These are phyloP conservation scores for Magnolia changhungtana DNA, from an alignment of 164 flowering plant genomes.

Conservation along the genomic window DNA sequence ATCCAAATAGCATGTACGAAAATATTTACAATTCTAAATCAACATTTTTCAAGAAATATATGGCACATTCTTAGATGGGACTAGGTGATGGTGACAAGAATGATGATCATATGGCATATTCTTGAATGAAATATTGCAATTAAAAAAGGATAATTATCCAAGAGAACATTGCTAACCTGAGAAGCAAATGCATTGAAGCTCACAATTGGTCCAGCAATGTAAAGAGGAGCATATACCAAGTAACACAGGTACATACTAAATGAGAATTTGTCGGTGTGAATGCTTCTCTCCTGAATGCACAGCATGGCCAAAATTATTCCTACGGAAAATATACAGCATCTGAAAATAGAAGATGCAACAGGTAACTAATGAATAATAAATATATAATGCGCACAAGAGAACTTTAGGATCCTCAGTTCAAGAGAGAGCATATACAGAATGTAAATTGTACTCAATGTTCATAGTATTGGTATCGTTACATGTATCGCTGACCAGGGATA, in stretches of 20 bases:
- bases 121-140: background rate
- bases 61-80: too few relatives aligned
- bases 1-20: background rate
- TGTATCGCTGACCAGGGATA: too few relatives aligned
- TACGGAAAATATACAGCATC: constrained; percentile 1
- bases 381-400: background rate
- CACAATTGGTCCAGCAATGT: constrained; percentile 89
- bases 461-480: too few relatives aligned
- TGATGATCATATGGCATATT: background rate
- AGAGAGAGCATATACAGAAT: background rate
- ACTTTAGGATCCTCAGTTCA: constrained; percentile 3
- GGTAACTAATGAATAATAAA: background rate
- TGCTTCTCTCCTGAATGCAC: constrained; percentile 60
- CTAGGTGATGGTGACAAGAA: background rate
- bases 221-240: constrained; percentile 91
- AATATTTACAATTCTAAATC: background rate
- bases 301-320: constrained; percentile 12
- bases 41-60: too few relatives aligned
- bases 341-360: background rate
- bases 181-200: constrained; percentile 94
- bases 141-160: background rate
- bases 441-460: background rate
- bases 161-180: constrained; percentile 52
- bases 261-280: constrained; percentile 44
- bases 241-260: constrained; percentile 69